These are phyloP conservation scores for Phytophthora cactorum DNA, from an alignment of 352 stramenopile genomes.

Conservation along the genomic window DNA sequence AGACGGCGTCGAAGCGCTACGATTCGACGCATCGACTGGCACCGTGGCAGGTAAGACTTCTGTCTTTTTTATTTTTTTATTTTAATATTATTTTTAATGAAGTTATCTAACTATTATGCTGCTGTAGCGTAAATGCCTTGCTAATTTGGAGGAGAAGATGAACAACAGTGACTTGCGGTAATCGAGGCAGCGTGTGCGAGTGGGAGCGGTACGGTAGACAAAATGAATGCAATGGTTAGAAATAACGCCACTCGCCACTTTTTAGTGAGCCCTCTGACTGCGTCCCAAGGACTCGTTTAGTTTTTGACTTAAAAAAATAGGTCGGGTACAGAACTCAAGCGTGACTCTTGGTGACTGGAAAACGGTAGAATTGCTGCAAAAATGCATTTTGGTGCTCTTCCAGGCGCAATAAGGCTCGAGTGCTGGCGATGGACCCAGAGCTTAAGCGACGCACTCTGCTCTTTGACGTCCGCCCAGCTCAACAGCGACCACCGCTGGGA, in stretches of 20 bases:
- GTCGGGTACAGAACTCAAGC: background rate
- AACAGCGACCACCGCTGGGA: slow-evolving; percentile 44
- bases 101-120: background rate
- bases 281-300: background rate
- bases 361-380: slow-evolving; percentile 18
- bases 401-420: slow-evolving; percentile 12
- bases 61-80: background rate
- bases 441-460: slow-evolving; percentile 55
- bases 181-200: slow-evolving; percentile 3
- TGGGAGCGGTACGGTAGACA: slow-evolving; percentile 8
- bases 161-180: slow-evolving; percentile 60
- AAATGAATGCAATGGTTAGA: slow-evolving; percentile 16
- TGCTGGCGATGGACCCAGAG: slow-evolving; percentile 54
- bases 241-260: slow-evolving; percentile 3
- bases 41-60: slow-evolving; percentile 64
- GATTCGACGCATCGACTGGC: slow-evolving; percentile 48
- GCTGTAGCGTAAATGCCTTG: slow-evolving; percentile 58
- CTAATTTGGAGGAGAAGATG: slow-evolving; percentile 61
- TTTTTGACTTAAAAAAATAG: background rate
- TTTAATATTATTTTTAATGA: background rate
- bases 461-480: slow-evolving; percentile 57
- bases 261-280: background rate
- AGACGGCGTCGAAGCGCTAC: slow-evolving; percentile 58
- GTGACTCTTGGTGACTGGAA: slow-evolving; percentile 33
- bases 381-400: slow-evolving; percentile 11